Percentiles rank a stretch among this genome's conserved stretches.
These are phyloP conservation scores for Rosa hybrid DNA, from an alignment of 331 rosid species.

Conservation along the genomic window DNA sequence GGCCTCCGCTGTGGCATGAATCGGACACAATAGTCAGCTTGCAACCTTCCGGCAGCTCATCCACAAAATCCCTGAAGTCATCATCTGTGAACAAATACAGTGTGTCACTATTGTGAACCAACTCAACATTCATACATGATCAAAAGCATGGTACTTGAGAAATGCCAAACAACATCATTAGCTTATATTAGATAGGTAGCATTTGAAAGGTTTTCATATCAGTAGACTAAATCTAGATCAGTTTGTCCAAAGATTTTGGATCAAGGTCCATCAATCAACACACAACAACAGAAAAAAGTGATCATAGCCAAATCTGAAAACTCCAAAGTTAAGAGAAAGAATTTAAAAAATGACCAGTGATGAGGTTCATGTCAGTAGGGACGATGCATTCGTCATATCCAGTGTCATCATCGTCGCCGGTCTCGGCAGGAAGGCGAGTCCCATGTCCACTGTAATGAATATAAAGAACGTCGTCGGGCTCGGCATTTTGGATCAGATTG, in stretches of 20 bases:
- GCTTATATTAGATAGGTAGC: no score
- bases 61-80: constrained; percentile 70
- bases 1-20: constrained; percentile 92
- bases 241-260: not conserved
- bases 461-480: constrained; percentile 55
- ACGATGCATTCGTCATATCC: constrained; percentile 91
- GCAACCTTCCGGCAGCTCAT: constrained; percentile 54
- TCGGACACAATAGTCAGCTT: constrained; percentile 71
- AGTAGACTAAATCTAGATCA: not conserved
- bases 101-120: not conserved
- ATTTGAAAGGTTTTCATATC: no score
- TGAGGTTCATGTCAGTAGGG: constrained; percentile 83
- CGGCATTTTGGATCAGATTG: constrained; percentile 46
- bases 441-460: constrained; percentile 89
- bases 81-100: constrained; percentile 50
- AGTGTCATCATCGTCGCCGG: constrained; percentile 70
- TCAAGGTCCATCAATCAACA: not conserved
- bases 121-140: not conserved
- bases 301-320: not conserved
- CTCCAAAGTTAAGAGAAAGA: no score
- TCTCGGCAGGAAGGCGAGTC: constrained; percentile 79
- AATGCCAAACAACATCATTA: not conserved
- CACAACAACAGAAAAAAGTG: not conserved
- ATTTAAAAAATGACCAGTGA: constrained; percentile 49
- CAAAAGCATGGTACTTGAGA: not conserved